These are phyloP conservation scores for Phytophthora nicotianae DNA, from an alignment of 352 stramenopile genomes.

Conservation along the genomic window DNA sequence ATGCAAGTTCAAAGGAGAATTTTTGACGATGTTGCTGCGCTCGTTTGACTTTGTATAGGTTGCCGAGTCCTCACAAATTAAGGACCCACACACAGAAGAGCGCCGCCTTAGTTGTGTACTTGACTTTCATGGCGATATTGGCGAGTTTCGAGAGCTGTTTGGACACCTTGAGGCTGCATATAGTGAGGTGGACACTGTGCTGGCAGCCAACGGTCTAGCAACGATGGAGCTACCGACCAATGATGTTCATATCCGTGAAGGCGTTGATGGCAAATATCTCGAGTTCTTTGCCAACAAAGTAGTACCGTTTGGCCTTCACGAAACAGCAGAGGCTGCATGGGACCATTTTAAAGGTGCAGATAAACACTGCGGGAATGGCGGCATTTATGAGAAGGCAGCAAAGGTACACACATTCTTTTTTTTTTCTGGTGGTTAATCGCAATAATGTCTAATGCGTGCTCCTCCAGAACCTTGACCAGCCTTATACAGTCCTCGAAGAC, in stretches of 20 bases:
- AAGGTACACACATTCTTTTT: constrained; percentile 16
- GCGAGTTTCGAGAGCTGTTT: constrained; percentile 32
- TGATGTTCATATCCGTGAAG: constrained; percentile 29
- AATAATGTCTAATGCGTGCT: neutral
- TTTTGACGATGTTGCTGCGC: no score
- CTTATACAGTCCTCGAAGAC: constrained; percentile 22
- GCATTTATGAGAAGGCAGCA: constrained; percentile 28
- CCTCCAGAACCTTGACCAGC: constrained; percentile 16
- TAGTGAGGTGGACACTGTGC: constrained; percentile 20
- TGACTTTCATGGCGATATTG: constrained; percentile 20
- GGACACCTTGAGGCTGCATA: constrained; percentile 23
- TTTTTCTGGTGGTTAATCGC: no score
- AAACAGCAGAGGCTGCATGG: constrained; percentile 24
- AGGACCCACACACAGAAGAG: constrained; percentile 6
- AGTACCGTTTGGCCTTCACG: constrained; percentile 20
- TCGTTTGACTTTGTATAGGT: neutral
- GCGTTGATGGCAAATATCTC: constrained; percentile 28
- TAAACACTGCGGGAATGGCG: constrained; percentile 22
- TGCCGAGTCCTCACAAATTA: neutral
- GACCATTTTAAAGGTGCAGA: constrained; percentile 25
- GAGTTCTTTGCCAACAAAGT: constrained; percentile 29
- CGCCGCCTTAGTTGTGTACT: constrained; percentile 6
- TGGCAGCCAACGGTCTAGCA: constrained; percentile 23
- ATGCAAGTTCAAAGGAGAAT: no score
- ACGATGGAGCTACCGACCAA: constrained; percentile 14